Conservation (phyloP, 2,329 filamentous ascomycete species). For the Sordariomycetes sp. region DNA sequence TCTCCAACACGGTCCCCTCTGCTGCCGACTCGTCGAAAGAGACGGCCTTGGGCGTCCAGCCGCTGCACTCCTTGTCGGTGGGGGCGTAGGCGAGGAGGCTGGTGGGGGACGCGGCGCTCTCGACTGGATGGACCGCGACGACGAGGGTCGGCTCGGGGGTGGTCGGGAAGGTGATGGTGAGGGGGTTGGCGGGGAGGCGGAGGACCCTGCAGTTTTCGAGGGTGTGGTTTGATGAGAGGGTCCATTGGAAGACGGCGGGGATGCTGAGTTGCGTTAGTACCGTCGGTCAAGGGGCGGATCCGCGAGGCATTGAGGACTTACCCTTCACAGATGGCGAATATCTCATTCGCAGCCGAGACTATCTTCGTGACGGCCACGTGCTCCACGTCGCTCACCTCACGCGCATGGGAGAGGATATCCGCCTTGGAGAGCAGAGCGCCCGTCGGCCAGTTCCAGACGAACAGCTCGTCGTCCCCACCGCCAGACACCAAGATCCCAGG, state of each 20-base stretch:
- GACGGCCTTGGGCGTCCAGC: neutral
- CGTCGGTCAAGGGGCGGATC: neutral
- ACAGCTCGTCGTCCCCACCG: slow-evolving; percentile 68
- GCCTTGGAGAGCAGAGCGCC: slow-evolving; percentile 39
- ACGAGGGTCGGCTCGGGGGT: slow-evolving; percentile 16
- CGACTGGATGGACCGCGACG: slow-evolving; percentile 24
- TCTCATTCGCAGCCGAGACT: slow-evolving; percentile 14
- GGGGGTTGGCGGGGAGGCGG: slow-evolving; percentile 48
- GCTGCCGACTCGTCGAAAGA: slow-evolving; percentile 11
- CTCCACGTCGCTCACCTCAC: slow-evolving; percentile 14
- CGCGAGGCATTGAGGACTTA: slow-evolving; percentile 13
- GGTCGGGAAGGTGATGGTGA: slow-evolving; percentile 32
- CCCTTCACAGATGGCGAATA: slow-evolving; percentile 27
- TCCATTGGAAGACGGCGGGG: slow-evolving; percentile 54
- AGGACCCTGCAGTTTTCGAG: slow-evolving; percentile 35
- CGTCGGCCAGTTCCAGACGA: slow-evolving; percentile 69
- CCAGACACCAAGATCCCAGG: slow-evolving; percentile 65
- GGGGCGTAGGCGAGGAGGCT: slow-evolving; percentile 9
- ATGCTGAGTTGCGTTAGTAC: slow-evolving; percentile 21
- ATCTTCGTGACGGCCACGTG: slow-evolving; percentile 30
- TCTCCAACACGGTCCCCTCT: slow-evolving; percentile 14
- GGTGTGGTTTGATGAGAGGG: slow-evolving; percentile 30
- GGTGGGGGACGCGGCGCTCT: slow-evolving; percentile 8
- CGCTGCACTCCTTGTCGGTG: neutral
- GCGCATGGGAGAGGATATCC: slow-evolving; percentile 32